Conservation (phyloP, 78 protist genomes). For the Trichosphaerium sp. region DNA sequence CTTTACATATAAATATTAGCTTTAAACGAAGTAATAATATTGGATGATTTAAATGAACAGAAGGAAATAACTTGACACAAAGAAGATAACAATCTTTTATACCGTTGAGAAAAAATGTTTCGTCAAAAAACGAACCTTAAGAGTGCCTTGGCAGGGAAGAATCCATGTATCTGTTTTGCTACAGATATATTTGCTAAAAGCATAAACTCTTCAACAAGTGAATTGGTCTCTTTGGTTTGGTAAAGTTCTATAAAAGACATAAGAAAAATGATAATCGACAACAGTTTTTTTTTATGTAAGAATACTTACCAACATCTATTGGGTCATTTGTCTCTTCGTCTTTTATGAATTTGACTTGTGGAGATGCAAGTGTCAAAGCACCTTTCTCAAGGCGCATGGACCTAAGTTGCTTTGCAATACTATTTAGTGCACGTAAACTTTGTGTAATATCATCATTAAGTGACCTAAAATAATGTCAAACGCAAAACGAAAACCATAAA, state of each 20-base stretch:
- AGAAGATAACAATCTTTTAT: no score
- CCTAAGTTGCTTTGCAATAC: background rate
- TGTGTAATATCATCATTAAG: no score
- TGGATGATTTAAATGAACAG: background rate
- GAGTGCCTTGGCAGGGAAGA: conserved; percentile 47
- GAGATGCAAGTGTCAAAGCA: conserved; percentile 69
- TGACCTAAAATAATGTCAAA: no score
- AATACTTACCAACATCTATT: background rate
- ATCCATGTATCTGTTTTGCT: conserved; percentile 53
- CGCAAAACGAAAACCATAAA: no score
- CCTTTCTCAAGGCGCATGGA: conserved; percentile 56
- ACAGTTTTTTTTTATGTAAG: conserved; percentile 4
- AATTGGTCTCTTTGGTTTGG: conserved; percentile 55
- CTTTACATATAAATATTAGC: background rate
- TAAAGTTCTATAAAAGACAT: no score
- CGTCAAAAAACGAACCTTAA: background rate
- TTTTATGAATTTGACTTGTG: conserved; percentile 71
- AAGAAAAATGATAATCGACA: conserved; percentile 19
- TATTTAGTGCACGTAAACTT: no score
- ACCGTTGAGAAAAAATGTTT: no score
- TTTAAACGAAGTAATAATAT: background rate
- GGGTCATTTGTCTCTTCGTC: conserved; percentile 53
- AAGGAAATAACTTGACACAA: background rate
- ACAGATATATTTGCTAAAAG: conserved; percentile 87
- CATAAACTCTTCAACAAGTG: conserved; percentile 90